phyloP scores from a whole-genome alignment of 1,284 basidiomycete species.

The Lentinula novae-zelandiae region DNA sequence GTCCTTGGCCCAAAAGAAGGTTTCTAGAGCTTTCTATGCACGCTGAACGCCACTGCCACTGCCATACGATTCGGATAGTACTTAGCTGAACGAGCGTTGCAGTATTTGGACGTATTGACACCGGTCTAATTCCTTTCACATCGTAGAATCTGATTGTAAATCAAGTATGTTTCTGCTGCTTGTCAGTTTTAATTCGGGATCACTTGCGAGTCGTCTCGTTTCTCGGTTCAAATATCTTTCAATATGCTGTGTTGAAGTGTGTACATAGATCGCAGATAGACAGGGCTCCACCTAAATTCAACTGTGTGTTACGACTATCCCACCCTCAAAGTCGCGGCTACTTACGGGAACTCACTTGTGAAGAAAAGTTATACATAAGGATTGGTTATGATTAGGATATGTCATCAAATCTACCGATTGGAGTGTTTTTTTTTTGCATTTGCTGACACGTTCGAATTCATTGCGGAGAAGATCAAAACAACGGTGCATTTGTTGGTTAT shows the following conservation, averaged over 20 bases:
- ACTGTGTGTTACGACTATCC: neutral
- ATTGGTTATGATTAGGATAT: neutral
- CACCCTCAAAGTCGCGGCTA: neutral
- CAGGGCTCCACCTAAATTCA: neutral
- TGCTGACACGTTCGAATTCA: no score
- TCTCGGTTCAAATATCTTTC: neutral
- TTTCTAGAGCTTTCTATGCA: no score
- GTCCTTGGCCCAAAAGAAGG: no score
- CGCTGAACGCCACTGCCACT: no score
- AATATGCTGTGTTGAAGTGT: neutral
- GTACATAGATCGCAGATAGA: neutral
- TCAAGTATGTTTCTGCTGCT: no score
- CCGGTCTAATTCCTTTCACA: no score
- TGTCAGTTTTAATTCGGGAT: neutral
- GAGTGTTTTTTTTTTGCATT: no score
- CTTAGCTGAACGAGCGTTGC: no score
- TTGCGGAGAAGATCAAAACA: no score
- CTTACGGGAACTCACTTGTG: neutral
- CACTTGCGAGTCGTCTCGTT: neutral
- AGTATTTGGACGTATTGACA: no score
- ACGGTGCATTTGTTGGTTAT: neutral
- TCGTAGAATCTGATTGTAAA: no score
- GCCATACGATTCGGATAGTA: no score
- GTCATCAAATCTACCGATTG: neutral
- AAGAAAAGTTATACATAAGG: neutral